A percentile compares a stretch with the other conserved stretches of the same genome.
phyloP scores from a whole-genome alignment of 1,284 basidiomycete species.

The Ceratobasidium papillatum region DNA sequence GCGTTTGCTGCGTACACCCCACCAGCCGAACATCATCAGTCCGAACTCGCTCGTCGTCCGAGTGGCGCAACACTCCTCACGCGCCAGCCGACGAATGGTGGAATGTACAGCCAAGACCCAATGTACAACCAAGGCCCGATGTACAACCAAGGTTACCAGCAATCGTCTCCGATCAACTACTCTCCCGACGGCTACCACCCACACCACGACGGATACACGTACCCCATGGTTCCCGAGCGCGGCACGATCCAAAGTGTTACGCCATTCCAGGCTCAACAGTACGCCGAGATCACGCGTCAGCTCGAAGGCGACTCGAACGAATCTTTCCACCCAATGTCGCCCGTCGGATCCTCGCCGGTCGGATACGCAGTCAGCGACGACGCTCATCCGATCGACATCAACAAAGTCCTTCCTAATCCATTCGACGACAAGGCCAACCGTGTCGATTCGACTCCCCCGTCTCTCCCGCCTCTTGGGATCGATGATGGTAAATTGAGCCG shows the following conservation, averaged over 20 bases:
- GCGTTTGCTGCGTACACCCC: constrained; percentile 40
- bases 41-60: constrained; percentile 42
- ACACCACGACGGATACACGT: constrained; percentile 15
- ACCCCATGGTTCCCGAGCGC: constrained; percentile 29
- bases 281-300: constrained; percentile 44
- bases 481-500: constrained; percentile 27
- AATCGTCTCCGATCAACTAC: background rate
- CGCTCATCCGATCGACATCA: background rate
- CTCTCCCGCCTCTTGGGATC: constrained; percentile 26
- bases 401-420: constrained; percentile 20
- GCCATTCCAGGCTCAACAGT: constrained; percentile 44
- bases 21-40: constrained; percentile 42
- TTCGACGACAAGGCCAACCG: constrained; percentile 26
- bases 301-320: constrained; percentile 29
- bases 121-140: too few species aligned
- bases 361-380: constrained; percentile 31
- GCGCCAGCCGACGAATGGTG: constrained; percentile 35
- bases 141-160: constrained; percentile 32
- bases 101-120: constrained; percentile 31
- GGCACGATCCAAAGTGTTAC: constrained; percentile 40
- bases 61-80: constrained; percentile 38
- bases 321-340: constrained; percentile 33
- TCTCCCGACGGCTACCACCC: constrained; percentile 1
- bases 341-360: constrained; percentile 15
- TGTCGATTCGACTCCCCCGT: constrained; percentile 23